Evolutionary conservation across 2,329 filamentous ascomycete genomes (phyloP), one percentile per base, ranked within the genome.

Genomic region (Penicillium sp.): DNA sequence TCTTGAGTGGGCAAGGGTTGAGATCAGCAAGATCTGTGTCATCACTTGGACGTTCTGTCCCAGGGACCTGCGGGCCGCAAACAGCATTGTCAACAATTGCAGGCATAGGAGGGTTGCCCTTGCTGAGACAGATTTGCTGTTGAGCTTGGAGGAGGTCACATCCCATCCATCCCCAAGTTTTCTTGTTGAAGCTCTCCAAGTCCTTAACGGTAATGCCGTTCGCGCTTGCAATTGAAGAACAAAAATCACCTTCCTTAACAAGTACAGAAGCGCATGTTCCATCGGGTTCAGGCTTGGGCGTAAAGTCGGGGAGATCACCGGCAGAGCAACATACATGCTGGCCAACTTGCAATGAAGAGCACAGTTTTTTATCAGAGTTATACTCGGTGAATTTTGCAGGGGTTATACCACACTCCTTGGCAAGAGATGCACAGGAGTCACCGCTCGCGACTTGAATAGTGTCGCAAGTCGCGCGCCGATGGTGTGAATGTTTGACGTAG

Each of bases 1-100:
- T 70, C 27, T 72, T 74, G 2, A 72, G 56, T 4, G 68, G 69
- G 53, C 78, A 81, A 0, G 70, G 74, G 57, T 79, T 81, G 5
- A 80, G 59, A 7, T 61, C 57, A 0, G 65, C 35, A n/a, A 36
- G 29, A 16, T 53, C 41, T 1, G 18, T 26, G 18, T 11, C 6
- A 14, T 10, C 7, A 18, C 18, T 8, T 11, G 9, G 10, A 7
- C 8, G 23, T 6, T 11, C 38, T 14, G 38, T 40, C 4, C 14
- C 38, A 11, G 9, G 13, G 4, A 42, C 45, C 35, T 52, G 49
- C 7, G 49, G 54, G 1, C 54, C 49, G 27, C 46, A 57, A 3
- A 38, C 14, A 9, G 55, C 50, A 10, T 43, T 32, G 7, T 26
- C 14, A 7, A 40, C 11, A 7, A 5, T 11, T 6, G 23, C 18